phyloP scores from a whole-genome alignment of 2,329 filamentous ascomycete genomes.

The Aspergillus melleus region DNA sequence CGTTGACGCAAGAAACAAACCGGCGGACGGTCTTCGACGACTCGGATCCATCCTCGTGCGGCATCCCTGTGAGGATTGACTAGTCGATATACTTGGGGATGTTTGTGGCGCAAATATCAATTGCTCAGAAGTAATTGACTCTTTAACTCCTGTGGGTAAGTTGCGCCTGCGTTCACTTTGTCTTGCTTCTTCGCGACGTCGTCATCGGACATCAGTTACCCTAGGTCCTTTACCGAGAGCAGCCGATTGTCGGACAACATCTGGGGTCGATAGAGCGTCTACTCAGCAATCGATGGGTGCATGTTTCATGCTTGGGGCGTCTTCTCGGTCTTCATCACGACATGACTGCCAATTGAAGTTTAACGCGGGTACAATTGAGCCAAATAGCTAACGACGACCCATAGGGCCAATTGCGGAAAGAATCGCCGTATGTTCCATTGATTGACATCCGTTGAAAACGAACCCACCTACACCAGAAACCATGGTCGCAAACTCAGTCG shows the following conservation, averaged over 20 bases:
- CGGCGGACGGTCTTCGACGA: neutral
- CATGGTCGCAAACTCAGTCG: constrained; percentile 25
- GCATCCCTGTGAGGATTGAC: neutral
- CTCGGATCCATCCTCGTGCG: neutral
- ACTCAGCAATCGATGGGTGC: neutral
- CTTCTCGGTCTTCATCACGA: neutral
- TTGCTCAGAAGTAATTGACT: neutral
- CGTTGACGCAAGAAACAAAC: constrained; percentile 9
- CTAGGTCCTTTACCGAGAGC: neutral
- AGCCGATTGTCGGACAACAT: neutral
- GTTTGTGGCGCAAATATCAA: neutral
- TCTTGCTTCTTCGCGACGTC: neutral
- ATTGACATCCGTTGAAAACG: neutral
- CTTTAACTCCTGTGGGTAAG: neutral
- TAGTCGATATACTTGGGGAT: constrained; percentile 2
- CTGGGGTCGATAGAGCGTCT: neutral
- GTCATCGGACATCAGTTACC: neutral
- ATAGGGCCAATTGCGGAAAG: neutral
- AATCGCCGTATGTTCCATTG: neutral
- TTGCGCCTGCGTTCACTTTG: neutral
- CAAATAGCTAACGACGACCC: neutral
- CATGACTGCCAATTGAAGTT: neutral
- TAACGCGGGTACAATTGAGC: neutral
- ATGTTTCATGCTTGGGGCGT: neutral
- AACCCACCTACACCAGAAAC: neutral